phyloP scores from a whole-genome alignment of 2,329 filamentous ascomycete species.

The Chaetothyriales sp. region DNA sequence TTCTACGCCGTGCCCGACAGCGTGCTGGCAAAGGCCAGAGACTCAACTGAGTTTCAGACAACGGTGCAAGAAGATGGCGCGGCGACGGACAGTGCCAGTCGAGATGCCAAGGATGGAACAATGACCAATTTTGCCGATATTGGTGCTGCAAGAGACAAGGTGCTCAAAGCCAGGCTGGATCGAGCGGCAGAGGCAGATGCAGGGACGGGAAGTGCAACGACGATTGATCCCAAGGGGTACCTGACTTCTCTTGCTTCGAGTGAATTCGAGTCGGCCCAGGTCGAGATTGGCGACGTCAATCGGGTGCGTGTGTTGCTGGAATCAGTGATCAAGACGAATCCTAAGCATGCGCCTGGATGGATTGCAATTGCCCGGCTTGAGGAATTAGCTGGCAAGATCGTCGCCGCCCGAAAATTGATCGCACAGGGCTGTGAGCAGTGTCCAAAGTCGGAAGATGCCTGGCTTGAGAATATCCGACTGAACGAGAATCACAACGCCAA shows the following conservation, averaged over 20 bases:
- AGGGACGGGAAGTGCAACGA: slow-evolving; percentile 65
- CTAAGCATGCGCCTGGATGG: slow-evolving; percentile 87
- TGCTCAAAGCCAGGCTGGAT: slow-evolving; percentile 83
- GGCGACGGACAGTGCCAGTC: slow-evolving; percentile 26
- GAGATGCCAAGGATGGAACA: slow-evolving; percentile 55
- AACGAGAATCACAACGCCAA: slow-evolving; percentile 90
- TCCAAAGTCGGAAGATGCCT: slow-evolving; percentile 85
- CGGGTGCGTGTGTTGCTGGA: slow-evolving; percentile 83
- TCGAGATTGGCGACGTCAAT: slow-evolving; percentile 86
- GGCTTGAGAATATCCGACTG: slow-evolving; percentile 88
- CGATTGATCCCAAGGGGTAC: slow-evolving; percentile 89
- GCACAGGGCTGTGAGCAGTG: slow-evolving; percentile 78
- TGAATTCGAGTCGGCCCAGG: slow-evolving; percentile 61
- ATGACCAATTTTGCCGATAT: slow-evolving; percentile 98
- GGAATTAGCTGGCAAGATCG: slow-evolving; percentile 80
- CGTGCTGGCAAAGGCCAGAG: slow-evolving; percentile 73
- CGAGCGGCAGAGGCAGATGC: slow-evolving; percentile 62
- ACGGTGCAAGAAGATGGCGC: slow-evolving; percentile 70
- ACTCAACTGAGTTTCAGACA: slow-evolving; percentile 66
- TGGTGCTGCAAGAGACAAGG: slow-evolving; percentile 88
- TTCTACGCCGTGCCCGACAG: slow-evolving; percentile 97
- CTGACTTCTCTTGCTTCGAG: slow-evolving; percentile 79
- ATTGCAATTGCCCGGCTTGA: slow-evolving; percentile 87
- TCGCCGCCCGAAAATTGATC: slow-evolving; percentile 76
- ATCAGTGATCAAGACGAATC: slow-evolving; percentile 93